phyloP scores from a whole-genome alignment of 306 rosid genomes.

The Lotus japonicus region DNA sequence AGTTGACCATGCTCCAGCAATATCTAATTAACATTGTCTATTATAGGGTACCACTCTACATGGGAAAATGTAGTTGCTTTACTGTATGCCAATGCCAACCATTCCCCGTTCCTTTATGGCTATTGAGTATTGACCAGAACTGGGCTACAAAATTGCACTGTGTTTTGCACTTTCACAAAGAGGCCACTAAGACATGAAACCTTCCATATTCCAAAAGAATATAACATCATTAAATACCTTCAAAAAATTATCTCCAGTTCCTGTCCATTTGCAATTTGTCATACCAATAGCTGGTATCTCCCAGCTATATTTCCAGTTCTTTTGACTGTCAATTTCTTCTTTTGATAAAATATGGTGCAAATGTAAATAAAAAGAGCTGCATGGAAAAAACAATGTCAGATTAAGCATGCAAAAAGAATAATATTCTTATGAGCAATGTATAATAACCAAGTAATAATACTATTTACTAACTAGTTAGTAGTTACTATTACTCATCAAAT shows the following conservation, averaged over 20 bases:
- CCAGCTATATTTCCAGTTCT: slow-evolving; percentile 59
- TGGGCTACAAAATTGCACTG: not conserved
- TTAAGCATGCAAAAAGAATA: not conserved
- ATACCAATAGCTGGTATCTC: slow-evolving; percentile 65
- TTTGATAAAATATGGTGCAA: slow-evolving; percentile 53
- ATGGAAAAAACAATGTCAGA: not conserved
- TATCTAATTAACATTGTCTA: slow-evolving; percentile 9
- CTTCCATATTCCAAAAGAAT: not conserved
- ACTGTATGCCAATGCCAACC: not conserved
- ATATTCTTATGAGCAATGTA: not conserved
- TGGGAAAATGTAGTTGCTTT: not conserved
- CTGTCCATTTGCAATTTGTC: slow-evolving; percentile 76
- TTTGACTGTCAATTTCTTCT: slow-evolving; percentile 52
- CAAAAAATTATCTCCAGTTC: slow-evolving; percentile 66
- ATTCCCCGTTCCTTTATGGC: slow-evolving; percentile 5
- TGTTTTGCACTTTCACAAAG: not conserved
- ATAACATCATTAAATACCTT: slow-evolving; percentile 42
- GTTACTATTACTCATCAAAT: not conserved
- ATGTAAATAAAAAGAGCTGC: slow-evolving; percentile 65
- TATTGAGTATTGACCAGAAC: not conserved
- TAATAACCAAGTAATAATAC: not conserved
- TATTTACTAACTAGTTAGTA: not conserved
- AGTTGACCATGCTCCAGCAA: too few species aligned
- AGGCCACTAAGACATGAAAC: slow-evolving; percentile 6
- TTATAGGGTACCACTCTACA: not conserved